Conservation (phyloP, 2,329 filamentous ascomycete genomes). For the Blastomyces emzantsi region DNA sequence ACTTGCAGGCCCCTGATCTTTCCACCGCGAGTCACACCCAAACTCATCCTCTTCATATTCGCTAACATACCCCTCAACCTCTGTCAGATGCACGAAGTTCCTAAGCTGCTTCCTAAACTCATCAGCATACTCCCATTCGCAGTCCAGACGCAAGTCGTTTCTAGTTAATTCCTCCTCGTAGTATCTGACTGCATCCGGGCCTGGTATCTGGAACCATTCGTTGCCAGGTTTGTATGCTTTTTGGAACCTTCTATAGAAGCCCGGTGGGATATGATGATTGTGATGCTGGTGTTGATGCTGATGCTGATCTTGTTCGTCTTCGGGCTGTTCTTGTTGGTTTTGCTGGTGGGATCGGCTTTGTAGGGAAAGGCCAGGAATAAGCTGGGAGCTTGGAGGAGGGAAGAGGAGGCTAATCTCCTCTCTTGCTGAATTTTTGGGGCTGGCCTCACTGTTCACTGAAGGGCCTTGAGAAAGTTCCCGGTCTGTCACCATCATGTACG, state of each 20-base stretch:
- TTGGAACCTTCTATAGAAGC: conserved; percentile 2
- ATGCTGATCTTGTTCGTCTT: not conserved
- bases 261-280: not conserved
- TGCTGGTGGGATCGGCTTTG: not conserved
- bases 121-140: conserved; percentile 4
- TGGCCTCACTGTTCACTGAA: not conserved
- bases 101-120: conserved; percentile 9
- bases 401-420: not conserved
- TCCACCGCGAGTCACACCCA: not conserved
- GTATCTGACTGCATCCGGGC: not conserved
- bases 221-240: not conserved
- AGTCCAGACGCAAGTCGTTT: conserved; percentile 7
- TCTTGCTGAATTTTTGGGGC: not conserved
- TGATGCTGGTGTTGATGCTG: not conserved
- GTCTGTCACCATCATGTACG: not conserved
- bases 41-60: conserved; percentile 3
- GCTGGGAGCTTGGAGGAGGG: not conserved
- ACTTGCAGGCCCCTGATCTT: not conserved
- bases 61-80: not conserved
- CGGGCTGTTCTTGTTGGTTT: not conserved
- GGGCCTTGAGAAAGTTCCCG: not conserved
- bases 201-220: not conserved
- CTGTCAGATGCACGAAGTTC: not conserved
- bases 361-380: not conserved
- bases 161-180: conserved; percentile 8